Evolutionary conservation across 1,284 basidiomycete species (phyloP), one percentile per base, ranked within the genome.

Genomic region (Irpex sp.): DNA sequence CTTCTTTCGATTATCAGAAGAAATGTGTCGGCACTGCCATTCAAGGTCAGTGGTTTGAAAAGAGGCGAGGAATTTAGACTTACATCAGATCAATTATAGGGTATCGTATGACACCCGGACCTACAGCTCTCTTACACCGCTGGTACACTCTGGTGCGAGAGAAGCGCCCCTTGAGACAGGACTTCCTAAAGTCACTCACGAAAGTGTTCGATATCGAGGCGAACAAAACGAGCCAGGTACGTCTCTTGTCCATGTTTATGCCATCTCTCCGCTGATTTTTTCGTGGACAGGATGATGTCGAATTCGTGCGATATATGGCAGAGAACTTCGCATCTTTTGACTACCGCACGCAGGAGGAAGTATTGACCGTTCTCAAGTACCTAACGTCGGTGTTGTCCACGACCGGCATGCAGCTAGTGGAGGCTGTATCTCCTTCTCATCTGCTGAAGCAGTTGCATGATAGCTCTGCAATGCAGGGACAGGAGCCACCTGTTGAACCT

Each of bases 311-410:
- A 56, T 99, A 94, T 76, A 90, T 98, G 82, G 92, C 94, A 0
- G 97, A 99, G 75, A 98, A 97, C 72, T 89, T 99, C 63, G 85
- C 94, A 0, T 81, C 88, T 1, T 85, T 99, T 63, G 95, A 98
- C 57, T 98, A 96, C 81, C 97, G 96, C 78, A 92, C 92, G 0
- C 88, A 92, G 71, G 97, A 99, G 74, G 97, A 99, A 78, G 88
- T 92, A 3, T 80, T 98, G 63, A 86, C 89, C 0, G 88, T 98
- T 17, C 85, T 98, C 70, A 91, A 91, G 67, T 85, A 86, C 60
- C 82, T 98, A 57, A 96, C 92, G 3, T 81, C 83, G 9, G 83
- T 94, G 8, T 79, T 98, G 47, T 96, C 95, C 0, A 93, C 92
- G 0, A 85, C 89, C 2, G 96, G 95, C 21, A 88, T 91, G 79